phyloP scores from a whole-genome alignment of 345 rosid genomes.

The Citrus sp. region DNA sequence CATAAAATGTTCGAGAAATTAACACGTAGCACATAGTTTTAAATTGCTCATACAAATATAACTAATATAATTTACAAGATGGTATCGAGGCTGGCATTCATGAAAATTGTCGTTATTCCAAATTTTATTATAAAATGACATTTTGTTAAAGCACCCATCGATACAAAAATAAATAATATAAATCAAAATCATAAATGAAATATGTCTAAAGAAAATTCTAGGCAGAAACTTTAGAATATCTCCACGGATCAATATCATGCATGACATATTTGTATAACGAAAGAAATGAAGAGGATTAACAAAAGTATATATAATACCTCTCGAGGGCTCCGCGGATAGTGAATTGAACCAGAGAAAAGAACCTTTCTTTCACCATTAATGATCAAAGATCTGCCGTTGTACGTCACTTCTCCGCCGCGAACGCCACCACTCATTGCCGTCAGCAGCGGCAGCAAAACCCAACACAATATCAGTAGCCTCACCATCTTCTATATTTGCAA shows the following conservation, averaged over 20 bases:
- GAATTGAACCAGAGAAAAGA: slow-evolving; percentile 61
- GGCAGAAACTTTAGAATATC: not conserved
- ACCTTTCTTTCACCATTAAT: slow-evolving; percentile 50
- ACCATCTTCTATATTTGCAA: not conserved
- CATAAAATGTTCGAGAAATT: not conserved
- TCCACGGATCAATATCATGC: not conserved
- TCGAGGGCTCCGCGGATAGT: slow-evolving; percentile 61
- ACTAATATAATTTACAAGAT: no score
- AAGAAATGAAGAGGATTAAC: not conserved
- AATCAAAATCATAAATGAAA: not conserved
- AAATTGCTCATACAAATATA: no score
- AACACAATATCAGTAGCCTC: not conserved
- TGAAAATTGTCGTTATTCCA: no score
- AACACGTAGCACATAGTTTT: no score
- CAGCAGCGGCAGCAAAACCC: not conserved
- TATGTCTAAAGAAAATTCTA: not conserved
- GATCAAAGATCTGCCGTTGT: slow-evolving; percentile 48
- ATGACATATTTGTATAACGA: not conserved
- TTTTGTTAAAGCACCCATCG: not conserved
- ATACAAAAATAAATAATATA: not conserved
- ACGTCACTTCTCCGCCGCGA: slow-evolving; percentile 29
- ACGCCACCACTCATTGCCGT: not conserved
- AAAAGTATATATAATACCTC: slow-evolving; percentile 27
- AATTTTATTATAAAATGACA: no score
- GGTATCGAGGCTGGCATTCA: no score